These are phyloP conservation scores for Backusella morwellensis DNA, from an alignment of 192 early-diverging fungal species.

Conservation along the genomic window DNA sequence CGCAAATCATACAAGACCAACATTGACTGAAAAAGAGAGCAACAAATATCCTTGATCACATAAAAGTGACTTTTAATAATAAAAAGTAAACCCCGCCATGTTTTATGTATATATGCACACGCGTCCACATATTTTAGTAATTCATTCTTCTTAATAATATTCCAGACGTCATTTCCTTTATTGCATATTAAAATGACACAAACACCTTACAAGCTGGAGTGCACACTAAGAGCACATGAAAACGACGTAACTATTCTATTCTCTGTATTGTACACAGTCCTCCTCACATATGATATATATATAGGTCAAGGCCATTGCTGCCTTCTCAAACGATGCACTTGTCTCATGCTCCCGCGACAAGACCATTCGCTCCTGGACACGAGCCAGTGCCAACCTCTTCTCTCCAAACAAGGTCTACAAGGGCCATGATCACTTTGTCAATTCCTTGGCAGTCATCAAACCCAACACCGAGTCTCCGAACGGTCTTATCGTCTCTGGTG, in stretches of 20 bases:
- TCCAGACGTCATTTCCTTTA: neutral
- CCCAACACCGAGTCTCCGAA: conserved; percentile 56
- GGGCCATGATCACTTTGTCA: conserved; percentile 81
- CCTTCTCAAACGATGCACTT: conserved; percentile 55
- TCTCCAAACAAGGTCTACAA: conserved; percentile 47
- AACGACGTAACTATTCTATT: neutral
- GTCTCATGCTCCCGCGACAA: conserved; percentile 76
- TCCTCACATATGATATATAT: conserved; percentile 18
- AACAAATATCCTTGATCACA: neutral
- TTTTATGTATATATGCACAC: neutral
- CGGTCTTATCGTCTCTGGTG: conserved; percentile 80
- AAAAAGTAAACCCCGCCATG: neutral
- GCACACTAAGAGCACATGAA: conserved; percentile 4
- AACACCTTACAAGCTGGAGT: neutral
- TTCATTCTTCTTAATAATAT: neutral
- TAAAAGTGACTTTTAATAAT: neutral
- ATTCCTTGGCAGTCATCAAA: conserved; percentile 61
- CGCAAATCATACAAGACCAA: too few species aligned
- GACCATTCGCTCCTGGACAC: conserved; percentile 71
- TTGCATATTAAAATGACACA: neutral
- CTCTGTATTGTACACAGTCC: neutral
- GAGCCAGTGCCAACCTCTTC: conserved; percentile 51
- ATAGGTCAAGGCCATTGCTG: conserved; percentile 69
- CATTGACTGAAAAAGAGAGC: too few species aligned
- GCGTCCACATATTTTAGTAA: neutral